Percentiles rank a stretch among this genome's conserved stretches.
Conservation (phyloP, 805 yeast genomes). For the Cyberlindnera suaveolens region DNA sequence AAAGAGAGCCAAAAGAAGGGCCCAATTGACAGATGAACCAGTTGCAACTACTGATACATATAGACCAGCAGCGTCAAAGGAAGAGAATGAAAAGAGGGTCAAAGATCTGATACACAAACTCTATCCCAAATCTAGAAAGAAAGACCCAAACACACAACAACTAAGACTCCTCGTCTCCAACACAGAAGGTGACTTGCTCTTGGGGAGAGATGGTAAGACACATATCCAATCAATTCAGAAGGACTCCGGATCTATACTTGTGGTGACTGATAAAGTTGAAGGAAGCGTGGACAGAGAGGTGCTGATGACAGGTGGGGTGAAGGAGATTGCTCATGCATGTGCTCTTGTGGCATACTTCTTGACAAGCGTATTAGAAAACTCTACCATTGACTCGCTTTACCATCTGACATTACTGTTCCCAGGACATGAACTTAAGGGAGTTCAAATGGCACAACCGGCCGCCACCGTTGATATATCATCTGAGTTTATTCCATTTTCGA, state of each 20-base stretch:
- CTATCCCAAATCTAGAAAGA: not conserved
- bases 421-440: not conserved
- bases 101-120: not conserved
- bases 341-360: not conserved
- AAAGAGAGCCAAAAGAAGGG: slow-evolving; percentile 1
- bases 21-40: too few relatives aligned
- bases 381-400: not conserved
- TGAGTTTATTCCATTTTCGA: slow-evolving; percentile 14
- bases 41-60: slow-evolving; percentile 5
- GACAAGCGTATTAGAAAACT: not conserved
- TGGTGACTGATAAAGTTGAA: slow-evolving; percentile 6
- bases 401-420: not conserved
- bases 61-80: slow-evolving; percentile 5
- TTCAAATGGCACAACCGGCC: not conserved
- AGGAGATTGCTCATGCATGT: slow-evolving; percentile 1
- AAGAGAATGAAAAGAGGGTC: not conserved
- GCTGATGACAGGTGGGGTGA: slow-evolving; percentile 6
- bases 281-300: slow-evolving; percentile 12
- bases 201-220: slow-evolving; percentile 3
- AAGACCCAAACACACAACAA: not conserved
- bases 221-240: slow-evolving; percentile 3
- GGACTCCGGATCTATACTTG: slow-evolving; percentile 3
- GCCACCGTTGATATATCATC: slow-evolving; percentile 9
- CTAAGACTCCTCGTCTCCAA: slow-evolving; percentile 6
- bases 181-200: slow-evolving; percentile 10